Evolutionary conservation across 768 basidiomycete genomes (phyloP).

Genomic region (Suillus weaverae): DNA sequence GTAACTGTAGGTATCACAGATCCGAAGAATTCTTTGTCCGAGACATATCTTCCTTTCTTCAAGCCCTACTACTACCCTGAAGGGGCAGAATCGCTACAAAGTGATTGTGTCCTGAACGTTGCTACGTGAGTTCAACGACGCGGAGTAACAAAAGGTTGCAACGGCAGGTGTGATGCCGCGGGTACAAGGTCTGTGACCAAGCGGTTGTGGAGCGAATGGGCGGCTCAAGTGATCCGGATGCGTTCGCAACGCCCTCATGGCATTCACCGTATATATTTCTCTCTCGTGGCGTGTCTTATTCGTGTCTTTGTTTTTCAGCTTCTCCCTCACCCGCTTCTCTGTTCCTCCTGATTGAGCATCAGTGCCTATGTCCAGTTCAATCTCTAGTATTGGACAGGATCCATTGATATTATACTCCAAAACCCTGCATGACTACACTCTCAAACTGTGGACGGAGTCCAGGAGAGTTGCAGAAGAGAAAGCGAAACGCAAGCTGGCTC

Average conservation of each 20-base stretch:
- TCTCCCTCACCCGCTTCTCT: slow-evolving; percentile 9
- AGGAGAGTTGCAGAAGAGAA: slow-evolving; percentile 57
- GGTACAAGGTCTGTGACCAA: slow-evolving; percentile 13
- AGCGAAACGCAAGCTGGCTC: slow-evolving; percentile 31
- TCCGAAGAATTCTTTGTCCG: background rate
- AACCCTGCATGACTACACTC: slow-evolving; percentile 66
- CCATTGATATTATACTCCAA: slow-evolving; percentile 59
- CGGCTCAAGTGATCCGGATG: slow-evolving; percentile 25
- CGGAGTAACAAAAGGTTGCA: slow-evolving; percentile 2
- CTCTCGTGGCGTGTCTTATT: slow-evolving; percentile 11
- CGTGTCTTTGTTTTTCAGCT: slow-evolving; percentile 15
- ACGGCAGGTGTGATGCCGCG: slow-evolving; percentile 4
- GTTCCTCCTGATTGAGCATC: slow-evolving; percentile 10
- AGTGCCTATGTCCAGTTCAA: slow-evolving; percentile 10
- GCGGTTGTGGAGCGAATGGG: slow-evolving; percentile 28
- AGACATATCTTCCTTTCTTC: background rate
- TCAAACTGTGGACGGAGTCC: slow-evolving; percentile 66
- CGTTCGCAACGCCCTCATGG: slow-evolving; percentile 8
- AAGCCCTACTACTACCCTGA: background rate
- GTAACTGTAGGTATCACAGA: background rate
- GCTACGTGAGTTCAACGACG: background rate
- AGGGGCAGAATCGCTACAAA: background rate
- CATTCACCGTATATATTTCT: slow-evolving; percentile 28
- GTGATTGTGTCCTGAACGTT: background rate
- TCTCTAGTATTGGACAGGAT: slow-evolving; percentile 16